phyloP scores from a whole-genome alignment of 805 yeast species.

The Spathaspora arborariae region DNA sequence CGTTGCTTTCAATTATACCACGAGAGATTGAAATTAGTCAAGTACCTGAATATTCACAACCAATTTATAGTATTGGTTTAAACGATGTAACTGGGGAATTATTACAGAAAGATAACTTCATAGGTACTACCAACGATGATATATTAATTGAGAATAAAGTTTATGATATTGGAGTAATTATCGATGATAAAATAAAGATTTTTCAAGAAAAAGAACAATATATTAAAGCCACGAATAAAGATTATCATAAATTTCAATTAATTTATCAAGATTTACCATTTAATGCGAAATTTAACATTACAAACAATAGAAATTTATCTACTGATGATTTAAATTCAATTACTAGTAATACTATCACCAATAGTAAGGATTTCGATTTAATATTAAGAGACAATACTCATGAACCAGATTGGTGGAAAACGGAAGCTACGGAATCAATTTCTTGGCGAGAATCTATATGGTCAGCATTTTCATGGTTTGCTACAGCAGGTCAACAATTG shows the following conservation, averaged over 20 bases:
- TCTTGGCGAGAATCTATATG: constrained; percentile 59
- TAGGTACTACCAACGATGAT: constrained; percentile 67
- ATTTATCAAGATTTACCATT: constrained; percentile 23
- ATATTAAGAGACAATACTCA: neutral
- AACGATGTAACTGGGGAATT: constrained; percentile 42
- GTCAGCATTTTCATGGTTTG: constrained; percentile 84
- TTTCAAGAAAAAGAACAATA: constrained; percentile 10
- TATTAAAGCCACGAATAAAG: constrained; percentile 30
- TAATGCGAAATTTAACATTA: constrained; percentile 4
- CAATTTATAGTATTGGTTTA: constrained; percentile 62
- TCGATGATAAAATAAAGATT: constrained; percentile 16
- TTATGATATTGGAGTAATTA: constrained; percentile 43
- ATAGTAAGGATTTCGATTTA: constrained; percentile 1
- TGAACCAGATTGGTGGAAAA: constrained; percentile 43
- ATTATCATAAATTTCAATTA: constrained; percentile 32
- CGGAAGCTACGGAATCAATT: constrained; percentile 41
- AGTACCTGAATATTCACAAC: constrained; percentile 27
- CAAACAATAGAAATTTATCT: constrained; percentile 12
- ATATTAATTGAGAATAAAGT: constrained; percentile 50
- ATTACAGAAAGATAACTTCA: constrained; percentile 30
- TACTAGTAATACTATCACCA: neutral
- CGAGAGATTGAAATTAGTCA: constrained; percentile 39
- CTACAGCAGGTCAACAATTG: constrained; percentile 64
- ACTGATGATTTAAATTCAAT: constrained; percentile 26
- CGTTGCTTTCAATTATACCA: constrained; percentile 63